Base-by-base conservation (phyloP, 768 basidiomycete species). In the Suillus subaureus region DNA sequence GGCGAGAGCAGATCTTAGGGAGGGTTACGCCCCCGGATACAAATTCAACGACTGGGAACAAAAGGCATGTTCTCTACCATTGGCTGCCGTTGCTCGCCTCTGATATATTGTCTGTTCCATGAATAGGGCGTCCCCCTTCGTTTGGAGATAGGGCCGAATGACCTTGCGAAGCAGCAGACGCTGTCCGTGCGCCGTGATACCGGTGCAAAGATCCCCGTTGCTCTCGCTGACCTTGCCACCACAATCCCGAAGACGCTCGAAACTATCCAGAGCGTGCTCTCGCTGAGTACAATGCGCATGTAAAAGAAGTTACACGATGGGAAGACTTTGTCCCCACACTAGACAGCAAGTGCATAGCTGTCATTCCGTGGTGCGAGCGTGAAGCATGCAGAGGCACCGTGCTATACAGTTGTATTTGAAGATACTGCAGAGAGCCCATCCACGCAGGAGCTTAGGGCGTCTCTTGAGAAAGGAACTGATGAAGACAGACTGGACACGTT, bases 21-120 rank as follows among this genome's bases (percentile, higher is more conserved):
- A 99, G 4, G 95, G 93, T 9, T 97, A 99, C 78, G 99, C 97
- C 37, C 97, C 97, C 11, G 97, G 97, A 37, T 99, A 91, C 82
- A 99, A 99, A 81, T 99, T 97, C 83, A 97, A 98, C 75, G 94
- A 99, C 73, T 98, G 97, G 96, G 97, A 99, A 82, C 91, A 98
- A 79, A 94, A 97, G 88, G 94, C 92, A 67, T 56, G 79, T 66
- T 64, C 15, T 51, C 60, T 61, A 49, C 35, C 5, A 37, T 28
- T n/a, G 21, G 33, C 42, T 68, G 18, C 66, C 45, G 56, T 49
- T 6, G 6, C 40, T 42, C 1, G 12, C 40, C 26, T 57, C 23
- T 60, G 58, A 60, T 18, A n/a, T 43, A 2, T 45, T 51, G 37
- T 52, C 54, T 61, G n/a, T 66, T 65, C 64, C 18, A 45, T 61